phyloP scores from a whole-genome alignment of 148 eudicot species.

The Cornus controversa region DNA sequence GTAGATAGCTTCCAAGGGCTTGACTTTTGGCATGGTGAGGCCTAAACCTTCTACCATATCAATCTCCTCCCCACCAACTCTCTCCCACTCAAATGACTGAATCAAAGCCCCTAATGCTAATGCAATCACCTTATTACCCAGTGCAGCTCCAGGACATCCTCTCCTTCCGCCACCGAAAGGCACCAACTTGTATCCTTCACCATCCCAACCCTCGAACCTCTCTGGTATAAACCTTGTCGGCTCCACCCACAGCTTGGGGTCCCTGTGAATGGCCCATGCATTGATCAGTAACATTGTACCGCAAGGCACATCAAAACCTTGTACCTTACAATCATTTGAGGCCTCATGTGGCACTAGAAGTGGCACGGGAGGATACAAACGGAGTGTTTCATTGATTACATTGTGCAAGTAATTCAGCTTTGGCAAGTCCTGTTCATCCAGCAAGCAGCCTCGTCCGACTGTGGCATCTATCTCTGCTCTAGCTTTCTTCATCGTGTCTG shows the following conservation, averaged over 20 bases:
- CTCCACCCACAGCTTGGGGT: constrained; percentile 34
- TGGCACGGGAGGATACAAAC: constrained; percentile 27
- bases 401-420: constrained; percentile 19
- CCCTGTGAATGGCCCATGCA: constrained; percentile 32
- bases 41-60: neutral
- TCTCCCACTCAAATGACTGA: constrained; percentile 41
- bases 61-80: constrained; percentile 17
- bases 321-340: constrained; percentile 13
- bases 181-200: constrained; percentile 30
- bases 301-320: constrained; percentile 10
- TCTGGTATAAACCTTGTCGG: constrained; percentile 33
- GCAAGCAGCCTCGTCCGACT: constrained; percentile 5
- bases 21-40: neutral
- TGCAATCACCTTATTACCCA: constrained; percentile 25
- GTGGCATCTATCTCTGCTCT: constrained; percentile 21
- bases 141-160: constrained; percentile 34
- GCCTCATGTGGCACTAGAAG: constrained; percentile 24
- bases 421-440: constrained; percentile 20
- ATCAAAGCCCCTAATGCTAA: constrained; percentile 26
- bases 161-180: constrained; percentile 42
- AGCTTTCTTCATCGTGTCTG: constrained; percentile 13
- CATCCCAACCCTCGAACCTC: constrained; percentile 26
- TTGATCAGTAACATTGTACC: constrained; percentile 28
- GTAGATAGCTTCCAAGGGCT: neutral
- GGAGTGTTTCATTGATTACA: constrained; percentile 22